Conservation (phyloP, 2,329 filamentous ascomycete genomes). For the Daldinia sp. region DNA sequence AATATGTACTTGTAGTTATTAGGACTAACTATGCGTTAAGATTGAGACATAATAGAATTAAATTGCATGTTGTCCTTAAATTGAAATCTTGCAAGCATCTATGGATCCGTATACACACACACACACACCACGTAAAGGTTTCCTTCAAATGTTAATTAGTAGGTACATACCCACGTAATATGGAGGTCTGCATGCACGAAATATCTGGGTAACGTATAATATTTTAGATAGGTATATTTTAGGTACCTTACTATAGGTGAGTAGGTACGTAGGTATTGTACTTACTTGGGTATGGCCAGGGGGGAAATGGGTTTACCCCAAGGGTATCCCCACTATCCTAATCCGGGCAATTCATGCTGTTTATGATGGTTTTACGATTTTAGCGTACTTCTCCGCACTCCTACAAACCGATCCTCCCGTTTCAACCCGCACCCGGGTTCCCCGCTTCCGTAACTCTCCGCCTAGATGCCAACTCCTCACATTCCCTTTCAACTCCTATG, state of each 20-base stretch:
- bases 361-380: background rate
- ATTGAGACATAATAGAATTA: too few species aligned
- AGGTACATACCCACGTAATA: too few species aligned
- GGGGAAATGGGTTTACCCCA: background rate
- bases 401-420: background rate
- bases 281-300: background rate
- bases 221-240: too few species aligned
- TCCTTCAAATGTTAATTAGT: too few species aligned
- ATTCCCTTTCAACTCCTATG: slow-evolving; percentile 1
- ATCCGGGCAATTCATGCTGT: background rate
- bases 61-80: too few species aligned
- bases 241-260: too few species aligned
- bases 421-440: slow-evolving; percentile 22
- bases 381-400: slow-evolving; percentile 4
- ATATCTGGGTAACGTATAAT: background rate
- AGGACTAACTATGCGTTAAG: too few species aligned
- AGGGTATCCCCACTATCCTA: background rate
- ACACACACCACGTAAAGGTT: too few species aligned
- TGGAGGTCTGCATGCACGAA: background rate
- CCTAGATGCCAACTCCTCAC: slow-evolving; percentile 27
- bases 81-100: background rate
- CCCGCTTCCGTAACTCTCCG: slow-evolving; percentile 31
- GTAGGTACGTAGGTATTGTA: background rate
- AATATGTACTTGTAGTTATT: background rate
- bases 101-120: too few species aligned